Evolutionary conservation across 495 filamentous ascomycete genomes (phyloP).

Genomic region (Apiosordaria backusii): DNA sequence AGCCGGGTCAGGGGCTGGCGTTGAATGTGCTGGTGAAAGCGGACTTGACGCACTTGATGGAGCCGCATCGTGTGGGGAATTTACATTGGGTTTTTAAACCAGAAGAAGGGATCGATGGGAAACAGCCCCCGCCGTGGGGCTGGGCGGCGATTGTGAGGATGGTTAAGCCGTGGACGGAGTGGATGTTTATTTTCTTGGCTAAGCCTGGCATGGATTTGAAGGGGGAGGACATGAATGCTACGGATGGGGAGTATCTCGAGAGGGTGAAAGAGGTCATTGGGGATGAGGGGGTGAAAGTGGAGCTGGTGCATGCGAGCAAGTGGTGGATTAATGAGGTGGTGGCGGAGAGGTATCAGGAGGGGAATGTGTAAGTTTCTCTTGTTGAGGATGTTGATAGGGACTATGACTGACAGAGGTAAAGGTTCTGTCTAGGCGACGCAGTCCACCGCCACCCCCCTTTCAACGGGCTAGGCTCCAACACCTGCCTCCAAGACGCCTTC

Average conservation of each 20-base stretch:
- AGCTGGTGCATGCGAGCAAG: constrained; percentile 36
- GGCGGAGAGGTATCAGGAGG: constrained; percentile 39
- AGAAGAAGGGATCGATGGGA: constrained; percentile 19
- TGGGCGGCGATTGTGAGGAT: constrained; percentile 39
- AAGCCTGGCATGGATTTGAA: constrained; percentile 28
- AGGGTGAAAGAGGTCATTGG: constrained; percentile 50
- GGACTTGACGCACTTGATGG: constrained; percentile 50
- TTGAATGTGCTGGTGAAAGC: constrained; percentile 52
- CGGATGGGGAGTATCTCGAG: constrained; percentile 35
- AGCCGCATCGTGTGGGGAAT: constrained; percentile 47
- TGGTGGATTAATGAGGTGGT: constrained; percentile 46
- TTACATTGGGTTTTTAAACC: constrained; percentile 53
- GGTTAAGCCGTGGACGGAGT: constrained; percentile 45
- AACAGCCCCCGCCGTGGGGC: constrained; percentile 30
- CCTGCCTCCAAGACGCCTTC: constrained; percentile 48
- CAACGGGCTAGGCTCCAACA: constrained; percentile 48
- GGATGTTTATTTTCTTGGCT: constrained; percentile 45
- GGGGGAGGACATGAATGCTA: constrained; percentile 20
- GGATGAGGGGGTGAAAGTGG: constrained; percentile 39
- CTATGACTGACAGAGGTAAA: neutral
- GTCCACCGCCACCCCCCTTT: constrained; percentile 48
- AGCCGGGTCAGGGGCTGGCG: constrained; percentile 52
- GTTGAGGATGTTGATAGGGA: neutral
- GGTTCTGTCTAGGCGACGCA: constrained; percentile 47
- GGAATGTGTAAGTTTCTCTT: constrained; percentile 26